These are phyloP conservation scores for Chytriomyces hyalinus DNA, from an alignment of 192 early-diverging fungal species.

Conservation along the genomic window DNA sequence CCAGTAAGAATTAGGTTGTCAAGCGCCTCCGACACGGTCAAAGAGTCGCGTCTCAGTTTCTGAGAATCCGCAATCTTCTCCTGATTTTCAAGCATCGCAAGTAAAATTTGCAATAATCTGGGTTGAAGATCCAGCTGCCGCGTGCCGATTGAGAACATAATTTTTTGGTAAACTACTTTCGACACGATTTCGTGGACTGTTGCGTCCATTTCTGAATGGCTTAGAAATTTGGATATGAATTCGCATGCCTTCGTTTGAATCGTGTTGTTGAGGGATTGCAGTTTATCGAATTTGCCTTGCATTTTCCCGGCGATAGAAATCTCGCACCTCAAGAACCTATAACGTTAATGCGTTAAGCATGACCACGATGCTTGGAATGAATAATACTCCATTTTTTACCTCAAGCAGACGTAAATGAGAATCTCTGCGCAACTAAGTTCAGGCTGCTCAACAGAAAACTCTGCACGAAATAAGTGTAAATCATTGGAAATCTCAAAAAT, in stretches of 20 bases:
- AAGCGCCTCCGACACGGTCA: conserved; percentile 24
- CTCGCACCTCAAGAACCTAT: not conserved
- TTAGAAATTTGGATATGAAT: conserved; percentile 62
- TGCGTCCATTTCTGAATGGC: conserved; percentile 60
- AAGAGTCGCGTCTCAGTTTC: conserved; percentile 1
- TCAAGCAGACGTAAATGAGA: not conserved
- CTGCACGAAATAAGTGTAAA: not conserved
- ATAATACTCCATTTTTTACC: not conserved
- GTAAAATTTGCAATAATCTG: conserved; percentile 61
- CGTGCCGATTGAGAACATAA: conserved; percentile 63
- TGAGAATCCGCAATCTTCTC: not conserved
- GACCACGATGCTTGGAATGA: not conserved
- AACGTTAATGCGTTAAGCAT: not conserved
- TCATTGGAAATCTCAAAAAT: not conserved
- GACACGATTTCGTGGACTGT: conserved; percentile 57
- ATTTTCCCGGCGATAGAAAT: not conserved
- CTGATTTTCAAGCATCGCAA: conserved; percentile 38
- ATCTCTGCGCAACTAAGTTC: not conserved
- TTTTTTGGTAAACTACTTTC: conserved; percentile 55
- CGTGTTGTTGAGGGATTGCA: conserved; percentile 33
- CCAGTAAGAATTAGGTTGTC: conserved; percentile 28
- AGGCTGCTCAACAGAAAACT: not conserved
- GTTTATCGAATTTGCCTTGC: not conserved
- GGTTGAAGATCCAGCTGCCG: conserved; percentile 62
- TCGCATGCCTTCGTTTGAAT: conserved; percentile 67